Conservation (phyloP, 2,329 filamentous ascomycete genomes). For the Basipetospora sp. region DNA sequence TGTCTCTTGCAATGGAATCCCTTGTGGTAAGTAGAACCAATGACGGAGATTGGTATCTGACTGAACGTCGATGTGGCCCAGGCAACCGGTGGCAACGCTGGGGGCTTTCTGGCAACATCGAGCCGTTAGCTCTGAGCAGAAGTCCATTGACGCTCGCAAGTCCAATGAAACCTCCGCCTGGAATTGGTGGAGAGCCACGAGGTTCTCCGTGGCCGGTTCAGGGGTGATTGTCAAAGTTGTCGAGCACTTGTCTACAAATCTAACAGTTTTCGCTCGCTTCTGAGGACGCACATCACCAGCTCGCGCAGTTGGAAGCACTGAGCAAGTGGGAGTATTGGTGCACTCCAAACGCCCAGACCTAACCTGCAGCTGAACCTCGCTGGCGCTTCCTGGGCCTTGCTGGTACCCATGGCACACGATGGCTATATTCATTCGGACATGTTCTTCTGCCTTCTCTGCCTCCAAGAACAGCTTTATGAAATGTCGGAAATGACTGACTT, state of each 20-base stretch:
- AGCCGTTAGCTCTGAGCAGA: slow-evolving; percentile 5
- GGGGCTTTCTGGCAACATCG: neutral
- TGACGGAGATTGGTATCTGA: slow-evolving; percentile 1
- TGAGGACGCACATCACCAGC: neutral
- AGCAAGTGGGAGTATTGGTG: neutral
- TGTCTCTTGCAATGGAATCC: neutral
- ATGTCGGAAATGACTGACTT: slow-evolving; percentile 4
- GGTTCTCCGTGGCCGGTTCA: no score
- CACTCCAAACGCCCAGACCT: slow-evolving; percentile 5
- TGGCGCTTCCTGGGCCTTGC: neutral
- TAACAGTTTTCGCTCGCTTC: slow-evolving; percentile 1
- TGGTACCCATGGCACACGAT: slow-evolving; percentile 2
- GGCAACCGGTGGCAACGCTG: neutral
- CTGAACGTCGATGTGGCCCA: slow-evolving; percentile 3
- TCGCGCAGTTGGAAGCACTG: neutral
- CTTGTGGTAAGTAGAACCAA: slow-evolving; percentile 2
- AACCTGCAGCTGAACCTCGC: slow-evolving; percentile 5
- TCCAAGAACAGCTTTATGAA: slow-evolving; percentile 7
- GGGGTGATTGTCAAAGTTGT: neutral
- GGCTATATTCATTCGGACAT: slow-evolving; percentile 7
- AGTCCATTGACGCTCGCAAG: slow-evolving; percentile 3
- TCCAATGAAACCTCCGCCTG: neutral
- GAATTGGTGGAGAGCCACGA: neutral
- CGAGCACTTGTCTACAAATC: slow-evolving; percentile 5
- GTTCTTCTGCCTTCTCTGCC: neutral